Evolutionary conservation across 768 basidiomycete species (phyloP), one percentile per base, ranked within the genome.

Genomic region (Erythrobasidium yunnanense): DNA sequence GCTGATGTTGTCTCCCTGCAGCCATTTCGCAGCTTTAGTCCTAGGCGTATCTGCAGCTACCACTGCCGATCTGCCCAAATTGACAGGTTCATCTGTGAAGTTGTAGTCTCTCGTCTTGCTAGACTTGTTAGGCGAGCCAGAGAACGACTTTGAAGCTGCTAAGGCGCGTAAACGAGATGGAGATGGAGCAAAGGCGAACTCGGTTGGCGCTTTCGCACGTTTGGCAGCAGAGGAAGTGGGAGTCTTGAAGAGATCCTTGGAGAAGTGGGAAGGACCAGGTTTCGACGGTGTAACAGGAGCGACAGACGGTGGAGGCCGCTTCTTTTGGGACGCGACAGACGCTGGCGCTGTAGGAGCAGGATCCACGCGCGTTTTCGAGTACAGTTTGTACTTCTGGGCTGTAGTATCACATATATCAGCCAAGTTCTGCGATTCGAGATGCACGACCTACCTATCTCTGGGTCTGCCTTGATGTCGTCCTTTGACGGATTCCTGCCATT

Each of bases 401-500:
- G 58, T 52, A 7, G 4, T 11, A 22, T 6, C 17, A 22, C 20
- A 25, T 32, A 25, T 23, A 51, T 2, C 11, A 5, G 47, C 38
- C 33, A 49, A 35, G 52, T 29, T 8, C 27, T 47, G 38, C 34
- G 49, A 4, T 13, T 11, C 6, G 8, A n/a, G 25, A 13, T 56
- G 15, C 32, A 11, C 18, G 47, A 72, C 76, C 38, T 30, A 78
- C 78, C 76, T 32, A 78, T 77, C 27, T 73, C 73, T 13, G 74
- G 71, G 53, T 71, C 70, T 4, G 45, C 63, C 68, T 78, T 78
- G 73, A 78, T 77, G 69, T 78, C 78, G 1, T 74, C 74, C 63
- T 76, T 77, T 2, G 74, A 73, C 23, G 78, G 77, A 29, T 73
- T 71, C 15, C 74, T 53, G 8, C 70, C 73, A 27, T 77, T 54